Evolutionary conservation across 331 rosid genomes (phyloP).

Genomic region (Pyracantha coccinea): DNA sequence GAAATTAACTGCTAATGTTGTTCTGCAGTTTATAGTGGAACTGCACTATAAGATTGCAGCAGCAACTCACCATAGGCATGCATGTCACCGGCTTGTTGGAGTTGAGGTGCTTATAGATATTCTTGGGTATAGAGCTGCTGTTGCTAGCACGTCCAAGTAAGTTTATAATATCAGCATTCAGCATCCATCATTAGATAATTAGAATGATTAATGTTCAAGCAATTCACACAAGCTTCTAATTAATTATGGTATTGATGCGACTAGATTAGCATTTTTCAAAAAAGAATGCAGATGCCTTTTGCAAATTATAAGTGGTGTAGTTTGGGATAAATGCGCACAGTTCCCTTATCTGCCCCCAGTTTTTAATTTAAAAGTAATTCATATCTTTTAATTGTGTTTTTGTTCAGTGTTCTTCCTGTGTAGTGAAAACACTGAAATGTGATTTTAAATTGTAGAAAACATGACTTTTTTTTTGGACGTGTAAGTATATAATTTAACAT

Average conservation of each 20-base stretch:
- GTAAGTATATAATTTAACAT: not conserved
- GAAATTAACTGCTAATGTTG: conserved; percentile 13
- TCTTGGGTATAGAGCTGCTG: conserved; percentile 67
- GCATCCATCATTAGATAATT: not conserved
- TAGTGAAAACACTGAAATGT: not conserved
- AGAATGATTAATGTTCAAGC: not conserved
- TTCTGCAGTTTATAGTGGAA: conserved; percentile 77
- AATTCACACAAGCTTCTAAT: not conserved
- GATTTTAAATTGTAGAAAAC: not conserved
- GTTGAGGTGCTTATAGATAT: conserved; percentile 66
- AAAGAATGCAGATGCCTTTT: not conserved
- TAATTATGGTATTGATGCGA: not conserved
- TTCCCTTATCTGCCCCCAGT: not conserved
- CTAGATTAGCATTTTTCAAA: not conserved
- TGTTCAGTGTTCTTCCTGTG: not conserved
- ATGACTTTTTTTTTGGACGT: not conserved
- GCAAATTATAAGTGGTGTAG: not conserved
- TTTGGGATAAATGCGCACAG: not conserved
- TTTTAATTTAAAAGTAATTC: not conserved
- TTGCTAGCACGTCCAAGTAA: conserved; percentile 82
- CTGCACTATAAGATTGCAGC: conserved; percentile 74
- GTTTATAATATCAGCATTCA: conserved; percentile 14
- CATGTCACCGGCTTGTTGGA: conserved; percentile 76
- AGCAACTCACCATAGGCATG: conserved; percentile 80
- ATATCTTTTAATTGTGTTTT: not conserved